These are phyloP conservation scores for Ogataea pignaliae DNA, from an alignment of 805 yeast genomes.

Conservation along the genomic window DNA sequence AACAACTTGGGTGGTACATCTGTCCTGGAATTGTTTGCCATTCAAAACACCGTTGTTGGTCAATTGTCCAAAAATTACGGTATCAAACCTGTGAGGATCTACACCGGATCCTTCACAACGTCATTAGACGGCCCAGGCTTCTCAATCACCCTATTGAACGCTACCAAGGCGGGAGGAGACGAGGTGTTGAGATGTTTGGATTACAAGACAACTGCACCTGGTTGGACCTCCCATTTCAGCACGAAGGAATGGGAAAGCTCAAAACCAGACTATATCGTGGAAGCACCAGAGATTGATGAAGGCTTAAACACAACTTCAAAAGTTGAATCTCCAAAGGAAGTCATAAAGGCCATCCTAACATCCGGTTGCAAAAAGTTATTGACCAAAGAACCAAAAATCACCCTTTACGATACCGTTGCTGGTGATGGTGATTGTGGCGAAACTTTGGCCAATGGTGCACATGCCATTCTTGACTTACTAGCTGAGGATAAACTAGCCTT, in stretches of 20 bases:
- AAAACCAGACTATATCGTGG: conserved; percentile 23
- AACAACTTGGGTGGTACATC: conserved; percentile 93
- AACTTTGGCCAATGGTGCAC: conserved; percentile 78
- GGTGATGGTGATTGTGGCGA: conserved; percentile 99
- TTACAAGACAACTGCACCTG: conserved; percentile 72
- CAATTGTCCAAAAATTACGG: conserved; percentile 48
- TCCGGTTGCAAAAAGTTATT: conserved; percentile 50
- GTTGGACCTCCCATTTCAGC: conserved; percentile 58
- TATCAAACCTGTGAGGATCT: conserved; percentile 62
- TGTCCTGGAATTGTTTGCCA: conserved; percentile 68
- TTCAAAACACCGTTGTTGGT: conserved; percentile 55
- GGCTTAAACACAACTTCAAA: conserved; percentile 27
- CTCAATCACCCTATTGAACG: conserved; percentile 75
- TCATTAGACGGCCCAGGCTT: conserved; percentile 92
- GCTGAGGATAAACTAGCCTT: conserved; percentile 34
- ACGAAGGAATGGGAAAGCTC: conserved; percentile 19
- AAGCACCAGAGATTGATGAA: conserved; percentile 25
- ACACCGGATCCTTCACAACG: conserved; percentile 79
- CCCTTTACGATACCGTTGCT: conserved; percentile 79
- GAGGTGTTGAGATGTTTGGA: conserved; percentile 57
- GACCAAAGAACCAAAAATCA: conserved; percentile 75
- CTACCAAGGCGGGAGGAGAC: conserved; percentile 45
- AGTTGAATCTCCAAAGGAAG: conserved; percentile 27
- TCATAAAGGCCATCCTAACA: conserved; percentile 33
- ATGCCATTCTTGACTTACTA: conserved; percentile 58